These are phyloP conservation scores for Wickerhamomyces xylosicus DNA, from an alignment of 805 yeast species.

Conservation along the genomic window DNA sequence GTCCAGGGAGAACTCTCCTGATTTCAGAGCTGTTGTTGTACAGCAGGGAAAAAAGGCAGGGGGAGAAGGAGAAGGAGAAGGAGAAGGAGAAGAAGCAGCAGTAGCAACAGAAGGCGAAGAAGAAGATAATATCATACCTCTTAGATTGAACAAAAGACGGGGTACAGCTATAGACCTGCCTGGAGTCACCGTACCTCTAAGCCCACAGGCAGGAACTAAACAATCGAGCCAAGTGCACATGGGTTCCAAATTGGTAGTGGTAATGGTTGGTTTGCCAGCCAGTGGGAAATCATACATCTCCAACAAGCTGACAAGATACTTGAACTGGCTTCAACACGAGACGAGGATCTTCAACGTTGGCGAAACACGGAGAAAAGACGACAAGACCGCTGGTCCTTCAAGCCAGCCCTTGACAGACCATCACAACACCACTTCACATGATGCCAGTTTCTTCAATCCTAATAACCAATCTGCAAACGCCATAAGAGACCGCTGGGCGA, in stretches of 20 bases:
- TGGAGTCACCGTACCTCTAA: conserved; percentile 76
- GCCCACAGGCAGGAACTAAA: conserved; percentile 41
- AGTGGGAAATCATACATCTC: conserved; percentile 92
- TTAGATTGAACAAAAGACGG: conserved; percentile 33
- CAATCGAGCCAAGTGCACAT: conserved; percentile 22
- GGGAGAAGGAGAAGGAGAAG: too few relatives aligned
- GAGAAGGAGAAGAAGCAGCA: background rate
- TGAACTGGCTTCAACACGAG: conserved; percentile 91
- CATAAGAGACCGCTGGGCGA: conserved; percentile 90
- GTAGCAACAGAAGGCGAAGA: background rate
- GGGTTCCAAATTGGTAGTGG: conserved; percentile 78
- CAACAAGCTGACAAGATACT: conserved; percentile 78
- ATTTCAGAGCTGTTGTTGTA: conserved; percentile 5
- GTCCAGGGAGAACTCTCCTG: conserved; percentile 22
- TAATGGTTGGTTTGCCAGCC: conserved; percentile 96
- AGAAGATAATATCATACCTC: conserved; percentile 6
- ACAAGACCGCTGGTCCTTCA: conserved; percentile 57
- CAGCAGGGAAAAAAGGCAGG: too few relatives aligned
- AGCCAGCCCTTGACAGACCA: conserved; percentile 47
- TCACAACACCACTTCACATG: conserved; percentile 33
- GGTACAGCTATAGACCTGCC: conserved; percentile 88
- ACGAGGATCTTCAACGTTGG: conserved; percentile 92
- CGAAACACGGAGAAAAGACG: conserved; percentile 77
- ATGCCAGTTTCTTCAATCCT: conserved; percentile 82
- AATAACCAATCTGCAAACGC: conserved; percentile 52